These are phyloP conservation scores for Myriangium duriaei DNA, from an alignment of 2,329 filamentous ascomycete genomes.

Conservation along the genomic window DNA sequence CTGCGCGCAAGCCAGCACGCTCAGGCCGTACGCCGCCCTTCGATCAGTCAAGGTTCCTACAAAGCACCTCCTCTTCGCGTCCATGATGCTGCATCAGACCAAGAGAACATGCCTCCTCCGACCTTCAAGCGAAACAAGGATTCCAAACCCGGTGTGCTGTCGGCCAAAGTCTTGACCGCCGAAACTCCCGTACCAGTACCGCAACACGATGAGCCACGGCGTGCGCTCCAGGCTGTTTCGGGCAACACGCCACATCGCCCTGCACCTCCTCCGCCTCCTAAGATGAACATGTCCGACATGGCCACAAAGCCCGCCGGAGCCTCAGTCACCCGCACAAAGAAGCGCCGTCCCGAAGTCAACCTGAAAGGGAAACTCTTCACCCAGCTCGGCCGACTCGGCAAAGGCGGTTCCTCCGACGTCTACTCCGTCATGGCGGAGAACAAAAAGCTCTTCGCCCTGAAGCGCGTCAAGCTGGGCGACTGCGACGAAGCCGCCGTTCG, in stretches of 20 bases:
- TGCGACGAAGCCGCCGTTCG: constrained; percentile 72
- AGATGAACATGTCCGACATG: constrained; percentile 92
- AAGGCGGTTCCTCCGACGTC: constrained; percentile 86
- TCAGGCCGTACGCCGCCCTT: constrained; percentile 27
- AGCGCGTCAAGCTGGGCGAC: constrained; percentile 81
- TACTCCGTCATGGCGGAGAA: constrained; percentile 97
- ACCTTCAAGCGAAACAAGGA: constrained; percentile 53
- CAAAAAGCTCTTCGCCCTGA: constrained; percentile 86
- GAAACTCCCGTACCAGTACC: constrained; percentile 27
- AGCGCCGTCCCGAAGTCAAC: constrained; percentile 69
- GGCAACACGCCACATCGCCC: constrained; percentile 65
- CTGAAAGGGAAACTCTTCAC: constrained; percentile 90
- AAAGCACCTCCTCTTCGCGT: constrained; percentile 39
- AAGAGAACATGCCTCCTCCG: constrained; percentile 71
- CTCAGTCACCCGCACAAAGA: constrained; percentile 58
- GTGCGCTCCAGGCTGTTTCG: constrained; percentile 41
- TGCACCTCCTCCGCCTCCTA: constrained; percentile 70
- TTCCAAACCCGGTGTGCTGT: constrained; percentile 42
- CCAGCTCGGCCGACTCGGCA: constrained; percentile 76
- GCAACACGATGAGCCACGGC: constrained; percentile 23
- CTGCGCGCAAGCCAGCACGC: constrained; percentile 16
- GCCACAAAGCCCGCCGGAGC: constrained; percentile 76
- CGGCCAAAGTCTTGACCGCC: constrained; percentile 27
- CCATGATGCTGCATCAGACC: constrained; percentile 54
- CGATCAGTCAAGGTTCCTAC: constrained; percentile 24